Evolutionary conservation across 768 basidiomycete species (phyloP).

Genomic region (Hericium alpestre): DNA sequence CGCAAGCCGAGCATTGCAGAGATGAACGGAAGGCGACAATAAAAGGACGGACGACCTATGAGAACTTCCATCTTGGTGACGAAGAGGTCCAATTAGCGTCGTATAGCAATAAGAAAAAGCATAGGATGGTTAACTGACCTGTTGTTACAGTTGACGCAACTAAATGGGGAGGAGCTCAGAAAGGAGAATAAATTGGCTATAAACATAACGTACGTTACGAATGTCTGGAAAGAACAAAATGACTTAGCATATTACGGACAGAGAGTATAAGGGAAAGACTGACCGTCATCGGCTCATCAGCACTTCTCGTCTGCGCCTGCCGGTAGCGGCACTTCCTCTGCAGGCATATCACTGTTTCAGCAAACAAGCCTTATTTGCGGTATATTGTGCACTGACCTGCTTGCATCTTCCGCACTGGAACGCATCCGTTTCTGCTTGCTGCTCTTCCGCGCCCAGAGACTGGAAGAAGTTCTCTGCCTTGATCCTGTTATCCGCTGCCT

Average conservation of each 20-base stretch:
- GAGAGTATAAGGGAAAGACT: constrained; percentile 18
- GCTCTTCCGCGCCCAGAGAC: constrained; percentile 79
- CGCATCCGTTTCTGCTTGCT: constrained; percentile 90
- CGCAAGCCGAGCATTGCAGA: neutral
- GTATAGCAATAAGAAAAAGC: neutral
- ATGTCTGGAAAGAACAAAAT: constrained; percentile 41
- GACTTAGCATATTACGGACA: constrained; percentile 7
- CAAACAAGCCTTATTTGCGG: neutral
- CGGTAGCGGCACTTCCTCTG: constrained; percentile 84
- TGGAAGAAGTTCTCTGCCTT: constrained; percentile 82
- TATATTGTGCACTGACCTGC: constrained; percentile 38
- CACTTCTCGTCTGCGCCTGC: constrained; percentile 94
- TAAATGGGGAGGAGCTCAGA: constrained; percentile 15
- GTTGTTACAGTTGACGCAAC: constrained; percentile 61
- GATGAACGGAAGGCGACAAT: too few relatives aligned
- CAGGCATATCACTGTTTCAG: neutral
- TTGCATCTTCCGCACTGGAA: constrained; percentile 97
- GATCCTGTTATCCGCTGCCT: constrained; percentile 74
- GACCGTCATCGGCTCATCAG: constrained; percentile 98
- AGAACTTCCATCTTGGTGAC: constrained; percentile 49
- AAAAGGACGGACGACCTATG: constrained; percentile 22
- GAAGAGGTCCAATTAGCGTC: neutral
- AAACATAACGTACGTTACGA: constrained; percentile 57
- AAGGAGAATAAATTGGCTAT: neutral
- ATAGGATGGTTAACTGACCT: constrained; percentile 22